Conservation (phyloP, 805 yeast species). For the Candida ficus region DNA sequence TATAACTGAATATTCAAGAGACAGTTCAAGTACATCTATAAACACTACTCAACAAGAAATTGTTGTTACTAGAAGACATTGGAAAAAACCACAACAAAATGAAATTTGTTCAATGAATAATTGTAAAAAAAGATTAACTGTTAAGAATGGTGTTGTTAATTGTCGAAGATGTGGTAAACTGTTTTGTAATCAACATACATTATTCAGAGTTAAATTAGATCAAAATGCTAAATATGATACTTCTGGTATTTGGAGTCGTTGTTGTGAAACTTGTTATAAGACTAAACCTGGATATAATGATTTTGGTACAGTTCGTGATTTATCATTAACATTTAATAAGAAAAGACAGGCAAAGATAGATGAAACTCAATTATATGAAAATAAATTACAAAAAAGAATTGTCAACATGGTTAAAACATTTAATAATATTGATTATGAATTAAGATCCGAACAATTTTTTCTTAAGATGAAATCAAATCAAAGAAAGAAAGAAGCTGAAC, state of each 20-base stretch:
- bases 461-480: constrained; percentile 21
- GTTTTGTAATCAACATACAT: constrained; percentile 62
- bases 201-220: constrained; percentile 46
- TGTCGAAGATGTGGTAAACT: constrained; percentile 75
- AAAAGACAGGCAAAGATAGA: constrained; percentile 42
- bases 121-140: constrained; percentile 41
- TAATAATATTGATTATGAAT: constrained; percentile 22
- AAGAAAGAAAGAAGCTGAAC: constrained; percentile 38
- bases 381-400: constrained; percentile 57
- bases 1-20: constrained; percentile 13
- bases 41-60: constrained; percentile 22
- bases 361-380: constrained; percentile 44
- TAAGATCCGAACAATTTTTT: constrained; percentile 19
- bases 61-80: constrained; percentile 45
- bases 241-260: constrained; percentile 61
- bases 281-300: constrained; percentile 49
- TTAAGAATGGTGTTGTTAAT: constrained; percentile 55
- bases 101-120: constrained; percentile 36
- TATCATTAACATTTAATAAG: constrained; percentile 36
- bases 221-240: constrained; percentile 43
- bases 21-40: constrained; percentile 10
- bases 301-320: constrained; percentile 41
- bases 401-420: constrained; percentile 36
- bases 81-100: constrained; percentile 45
- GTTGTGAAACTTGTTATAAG: constrained; percentile 60